Evolutionary conservation across 495 filamentous ascomycete species (phyloP).

Genomic region (Neurospora terricola): DNA sequence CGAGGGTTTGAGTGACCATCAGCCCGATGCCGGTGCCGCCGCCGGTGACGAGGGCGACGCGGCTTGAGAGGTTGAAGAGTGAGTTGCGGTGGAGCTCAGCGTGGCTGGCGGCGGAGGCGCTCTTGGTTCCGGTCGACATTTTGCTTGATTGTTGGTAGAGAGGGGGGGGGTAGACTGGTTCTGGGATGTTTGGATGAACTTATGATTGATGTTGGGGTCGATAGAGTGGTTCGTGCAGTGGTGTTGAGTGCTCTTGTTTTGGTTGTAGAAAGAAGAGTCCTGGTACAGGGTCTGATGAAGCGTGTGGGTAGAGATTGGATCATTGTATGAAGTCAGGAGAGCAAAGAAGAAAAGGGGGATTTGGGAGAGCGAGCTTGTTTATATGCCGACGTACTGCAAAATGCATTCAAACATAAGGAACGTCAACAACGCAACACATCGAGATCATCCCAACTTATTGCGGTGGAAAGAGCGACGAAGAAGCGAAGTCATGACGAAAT

Average conservation of each 20-base stretch:
- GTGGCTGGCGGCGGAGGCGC: constrained; percentile 23
- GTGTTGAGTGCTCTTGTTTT: constrained; percentile 1
- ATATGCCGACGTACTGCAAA: not conserved
- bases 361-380: not conserved
- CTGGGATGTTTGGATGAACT: not conserved
- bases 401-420: not conserved
- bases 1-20: constrained; percentile 73
- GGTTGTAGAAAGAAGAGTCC: not conserved
- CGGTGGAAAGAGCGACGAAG: not conserved
- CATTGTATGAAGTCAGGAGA: not conserved
- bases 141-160: constrained; percentile 8
- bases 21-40: constrained; percentile 49
- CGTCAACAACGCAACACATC: not conserved
- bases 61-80: constrained; percentile 52
- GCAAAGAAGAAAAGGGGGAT: not conserved
- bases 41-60: constrained; percentile 55
- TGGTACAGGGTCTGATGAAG: not conserved
- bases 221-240: not conserved
- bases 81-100: constrained; percentile 40
- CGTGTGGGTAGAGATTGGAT: not conserved
- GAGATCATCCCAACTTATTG: not conserved
- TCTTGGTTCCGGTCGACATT: constrained; percentile 34
- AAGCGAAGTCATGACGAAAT: not conserved
- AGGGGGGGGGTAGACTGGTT: not conserved
- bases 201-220: not conserved